These are phyloP conservation scores for Mimosa bimucronata DNA, from an alignment of 306 rosid genomes.

Conservation along the genomic window DNA sequence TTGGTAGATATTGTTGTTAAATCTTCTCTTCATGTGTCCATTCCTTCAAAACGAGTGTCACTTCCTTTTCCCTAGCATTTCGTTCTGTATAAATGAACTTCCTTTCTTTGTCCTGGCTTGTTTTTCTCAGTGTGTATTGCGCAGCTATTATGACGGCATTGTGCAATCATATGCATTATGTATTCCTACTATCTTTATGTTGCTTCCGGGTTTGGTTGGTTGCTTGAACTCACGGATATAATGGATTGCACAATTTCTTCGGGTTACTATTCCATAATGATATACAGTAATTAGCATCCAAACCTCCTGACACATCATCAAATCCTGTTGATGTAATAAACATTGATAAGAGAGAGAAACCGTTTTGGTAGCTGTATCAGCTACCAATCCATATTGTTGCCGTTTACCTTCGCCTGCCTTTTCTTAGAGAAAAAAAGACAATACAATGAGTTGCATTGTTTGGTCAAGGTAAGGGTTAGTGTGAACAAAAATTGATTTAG, in stretches of 20 bases:
- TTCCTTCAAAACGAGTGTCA: background rate
- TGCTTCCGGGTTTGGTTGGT: background rate
- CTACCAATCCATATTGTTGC: too few species aligned
- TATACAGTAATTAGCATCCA: background rate
- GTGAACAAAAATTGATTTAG: too few species aligned
- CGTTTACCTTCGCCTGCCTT: too few species aligned
- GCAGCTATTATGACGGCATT: too few species aligned
- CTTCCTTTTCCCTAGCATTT: constrained; percentile 21
- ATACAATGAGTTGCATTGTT: too few species aligned
- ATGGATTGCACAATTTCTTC: background rate
- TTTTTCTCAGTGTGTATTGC: too few species aligned
- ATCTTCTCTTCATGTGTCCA: background rate
- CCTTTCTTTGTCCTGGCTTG: background rate
- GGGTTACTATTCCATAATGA: background rate
- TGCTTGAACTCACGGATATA: background rate
- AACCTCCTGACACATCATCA: too few species aligned
- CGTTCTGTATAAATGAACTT: constrained; percentile 40
- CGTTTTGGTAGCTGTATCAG: background rate
- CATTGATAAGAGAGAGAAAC: background rate
- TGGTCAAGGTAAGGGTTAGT: too few species aligned
- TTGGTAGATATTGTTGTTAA: constrained; percentile 1
- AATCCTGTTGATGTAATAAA: background rate
- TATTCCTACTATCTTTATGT: background rate
- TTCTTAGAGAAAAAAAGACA: background rate
- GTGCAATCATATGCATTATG: background rate